phyloP scores from a whole-genome alignment of 495 filamentous ascomycete genomes.

The Diplogelasinospora grovesii region DNA sequence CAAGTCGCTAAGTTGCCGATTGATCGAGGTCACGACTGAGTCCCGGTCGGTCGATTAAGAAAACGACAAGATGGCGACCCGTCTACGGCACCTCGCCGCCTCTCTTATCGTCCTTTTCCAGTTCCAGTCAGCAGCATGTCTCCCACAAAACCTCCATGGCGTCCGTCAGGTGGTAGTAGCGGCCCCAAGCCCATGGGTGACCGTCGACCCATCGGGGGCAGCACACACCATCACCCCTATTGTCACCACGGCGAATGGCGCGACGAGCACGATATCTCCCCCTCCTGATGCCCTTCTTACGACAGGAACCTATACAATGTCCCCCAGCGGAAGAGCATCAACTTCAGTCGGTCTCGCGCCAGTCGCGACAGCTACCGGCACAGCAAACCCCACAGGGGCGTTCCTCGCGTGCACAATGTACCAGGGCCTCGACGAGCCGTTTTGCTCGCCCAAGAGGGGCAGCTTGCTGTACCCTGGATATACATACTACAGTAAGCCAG shows the following conservation, averaged over 20 bases:
- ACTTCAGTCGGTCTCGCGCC: constrained; percentile 26
- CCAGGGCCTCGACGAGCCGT: constrained; percentile 16
- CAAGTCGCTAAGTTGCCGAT: too few species aligned
- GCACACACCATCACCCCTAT: constrained; percentile 19
- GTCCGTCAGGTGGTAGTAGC: too few species aligned
- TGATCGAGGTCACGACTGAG: too few species aligned
- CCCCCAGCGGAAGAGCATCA: constrained; percentile 5
- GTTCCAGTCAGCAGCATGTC: constrained; percentile 3
- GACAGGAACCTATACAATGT: constrained; percentile 21
- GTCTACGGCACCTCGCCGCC: constrained; percentile 4
- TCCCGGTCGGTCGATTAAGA: too few species aligned
- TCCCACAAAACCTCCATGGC: constrained; percentile 11
- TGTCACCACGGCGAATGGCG: constrained; percentile 18
- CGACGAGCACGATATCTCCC: constrained; percentile 13
- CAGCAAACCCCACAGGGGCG: constrained; percentile 8
- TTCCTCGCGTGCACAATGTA: constrained; percentile 22
- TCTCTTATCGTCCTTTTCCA: constrained; percentile 1
- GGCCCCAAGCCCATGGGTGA: constrained; percentile 22
- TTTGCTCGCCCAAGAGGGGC: constrained; percentile 22
- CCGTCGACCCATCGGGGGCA: constrained; percentile 16
- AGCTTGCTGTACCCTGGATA: constrained; percentile 12
- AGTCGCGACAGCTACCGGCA: constrained; percentile 17
- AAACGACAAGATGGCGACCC: too few species aligned
- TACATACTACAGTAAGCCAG: constrained; percentile 24
- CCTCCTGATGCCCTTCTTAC: constrained; percentile 18